A percentile compares a stretch with the other conserved stretches of the same genome.
These are phyloP conservation scores for Boletus rex-veris DNA, from an alignment of 768 basidiomycete species.

Conservation along the genomic window DNA sequence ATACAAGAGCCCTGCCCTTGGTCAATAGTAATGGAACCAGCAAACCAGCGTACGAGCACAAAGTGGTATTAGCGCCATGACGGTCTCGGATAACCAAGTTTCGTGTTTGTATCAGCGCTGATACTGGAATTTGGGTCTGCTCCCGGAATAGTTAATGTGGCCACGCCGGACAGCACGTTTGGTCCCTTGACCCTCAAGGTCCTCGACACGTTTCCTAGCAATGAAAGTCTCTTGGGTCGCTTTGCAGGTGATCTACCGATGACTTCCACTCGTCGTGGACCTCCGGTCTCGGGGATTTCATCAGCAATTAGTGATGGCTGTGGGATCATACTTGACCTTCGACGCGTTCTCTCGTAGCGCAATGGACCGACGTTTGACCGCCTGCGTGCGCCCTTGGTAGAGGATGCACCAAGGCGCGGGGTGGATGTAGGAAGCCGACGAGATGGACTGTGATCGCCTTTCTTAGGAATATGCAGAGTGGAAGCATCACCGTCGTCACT, in stretches of 20 bases:
- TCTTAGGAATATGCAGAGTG: conserved; percentile 33
- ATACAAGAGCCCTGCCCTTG: conserved; percentile 12
- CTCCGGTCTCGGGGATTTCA: conserved; percentile 32
- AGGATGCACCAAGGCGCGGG: conserved; percentile 34
- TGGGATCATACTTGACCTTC: conserved; percentile 82
- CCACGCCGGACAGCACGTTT: conserved; percentile 30
- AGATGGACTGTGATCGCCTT: conserved; percentile 37
- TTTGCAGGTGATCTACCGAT: conserved; percentile 53
- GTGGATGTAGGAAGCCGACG: conserved; percentile 49
- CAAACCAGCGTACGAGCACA: neutral
- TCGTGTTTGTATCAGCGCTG: conserved; percentile 49
- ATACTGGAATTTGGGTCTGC: conserved; percentile 41
- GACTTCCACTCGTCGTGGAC: conserved; percentile 42
- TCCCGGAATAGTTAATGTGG: conserved; percentile 31
- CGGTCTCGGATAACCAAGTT: conserved; percentile 40
- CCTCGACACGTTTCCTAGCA: conserved; percentile 41
- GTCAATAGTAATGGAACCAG: conserved; percentile 7
- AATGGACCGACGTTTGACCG: conserved; percentile 76
- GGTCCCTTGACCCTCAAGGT: conserved; percentile 33
- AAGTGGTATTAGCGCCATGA: conserved; percentile 48
- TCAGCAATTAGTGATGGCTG: conserved; percentile 49
- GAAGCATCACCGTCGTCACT: conserved; percentile 24
- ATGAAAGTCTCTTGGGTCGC: conserved; percentile 54
- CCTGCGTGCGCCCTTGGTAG: conserved; percentile 44
- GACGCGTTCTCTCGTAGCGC: conserved; percentile 66